Base-by-base conservation (phyloP, 257 asterid species). In the Nyctanthes arbortristis region DNA sequence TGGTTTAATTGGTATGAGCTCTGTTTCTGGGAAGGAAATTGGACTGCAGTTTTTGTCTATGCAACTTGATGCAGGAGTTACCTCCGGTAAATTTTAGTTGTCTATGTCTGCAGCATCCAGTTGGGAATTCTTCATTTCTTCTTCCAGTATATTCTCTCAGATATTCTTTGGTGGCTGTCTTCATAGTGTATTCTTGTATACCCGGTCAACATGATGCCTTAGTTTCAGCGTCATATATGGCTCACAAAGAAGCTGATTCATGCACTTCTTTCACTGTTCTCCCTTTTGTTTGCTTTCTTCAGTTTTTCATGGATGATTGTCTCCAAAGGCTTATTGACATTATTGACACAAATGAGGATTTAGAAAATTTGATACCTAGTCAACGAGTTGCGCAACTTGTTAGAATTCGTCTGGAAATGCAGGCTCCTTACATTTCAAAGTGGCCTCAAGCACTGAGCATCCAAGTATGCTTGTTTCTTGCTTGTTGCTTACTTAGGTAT, bases 361-460 rank as follows among this genome's bases (percentile, higher is more conserved):
- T 87, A 66, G 78, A 81, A 75, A 75, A 63, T 74, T 59, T 89
- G 76, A 83, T 84, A 72, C 96, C 94, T 6, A 91, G 96, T 74
- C 89, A 87, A 73, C 90, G 91, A 49, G 84, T 91, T 59, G 82
- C 88, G 10, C 79, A 86, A 78, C 90, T 91, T 74, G 92, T 91
- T 16, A 80, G 86, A 71, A 79, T 80, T 77, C 91, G 99, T 68
- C 79, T 93, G 73, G 99, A 93, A 71, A 91, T 91, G 96, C 99
- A 89, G 77, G 91, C 82, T 76, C 97, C 99, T n/a, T 87, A 82
- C 83, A 79, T 93, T 61, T 87, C 99, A 56, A 93, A 87, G 81
- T 93, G 96, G 97, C 87, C 93, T 66, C 96, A 84, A 79, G 97
- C 97, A 73, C 99, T 93, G 71, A 91, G 97, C 87, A 81, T 93